Evolutionary conservation across 148 eudicot species (phyloP), one percentile per base, ranked within the genome.

Genomic region (Fagopyrum homotropicum): DNA sequence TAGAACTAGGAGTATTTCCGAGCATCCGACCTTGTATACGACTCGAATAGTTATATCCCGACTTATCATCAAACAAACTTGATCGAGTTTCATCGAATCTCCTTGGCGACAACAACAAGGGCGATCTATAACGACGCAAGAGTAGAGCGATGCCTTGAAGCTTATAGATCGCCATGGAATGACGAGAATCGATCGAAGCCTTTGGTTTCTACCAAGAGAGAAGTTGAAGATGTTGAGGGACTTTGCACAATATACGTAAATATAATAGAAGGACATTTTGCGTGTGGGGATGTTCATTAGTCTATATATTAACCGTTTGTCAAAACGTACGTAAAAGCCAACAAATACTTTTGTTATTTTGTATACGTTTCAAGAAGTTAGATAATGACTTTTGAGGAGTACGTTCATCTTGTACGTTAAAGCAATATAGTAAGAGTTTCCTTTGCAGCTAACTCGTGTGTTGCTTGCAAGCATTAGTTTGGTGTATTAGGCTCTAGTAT

Each of bases 291-390:
- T 40, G 45, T 14, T 35, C 40, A 35, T 35, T 35, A 35, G 40
- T 0, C 0, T 16, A 14, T 66, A 12, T 66, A 66, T 12, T 17
- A 66, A 35, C 46, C 4, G 71, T 66, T 66, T 66, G 71, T 66
- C 17, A 66, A 66, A 66, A 66, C 71, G 71, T 66, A 66, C 71
- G 71, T 66, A 66, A 66, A 35, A 66, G 71, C 71, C 71, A 66
- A 35, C 40, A 35, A 35, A 35, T 35, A 35, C 40, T 35, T 35
- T 35, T 35, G 40, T 66, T 4, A 14, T 43, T 66, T 14, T 19
- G 12, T 59, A 7, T 59, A 59, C 9, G 64, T 59, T 59, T 59
- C 10, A 59, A 59, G 3, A 59, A 51, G 14, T 51, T 51, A 35
- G 43, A 66, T 17, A 66, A 35, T 40, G 8, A 17, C 9, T 43